These are phyloP conservation scores for Dimocarpus longan DNA, from an alignment of 345 rosid species.

Conservation along the genomic window DNA sequence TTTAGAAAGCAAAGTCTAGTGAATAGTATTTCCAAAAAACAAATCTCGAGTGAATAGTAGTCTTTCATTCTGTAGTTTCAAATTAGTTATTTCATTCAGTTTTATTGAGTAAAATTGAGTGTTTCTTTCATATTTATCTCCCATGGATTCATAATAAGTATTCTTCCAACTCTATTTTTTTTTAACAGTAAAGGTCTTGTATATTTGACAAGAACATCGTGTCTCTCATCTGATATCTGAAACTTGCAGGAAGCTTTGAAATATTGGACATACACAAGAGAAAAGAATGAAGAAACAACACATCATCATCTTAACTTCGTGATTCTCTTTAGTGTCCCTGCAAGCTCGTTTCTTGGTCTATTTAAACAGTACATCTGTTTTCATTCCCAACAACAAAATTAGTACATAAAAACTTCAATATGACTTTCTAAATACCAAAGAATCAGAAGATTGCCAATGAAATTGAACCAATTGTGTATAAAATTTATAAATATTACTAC, in stretches of 20 bases:
- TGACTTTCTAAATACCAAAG: background rate
- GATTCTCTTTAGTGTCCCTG: background rate
- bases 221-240: background rate
- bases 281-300: background rate
- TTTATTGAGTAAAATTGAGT: background rate
- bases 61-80: background rate
- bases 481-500: constrained; percentile 25
- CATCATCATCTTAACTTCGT: background rate
- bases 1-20: too few species aligned
- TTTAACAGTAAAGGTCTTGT: background rate
- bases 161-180: background rate
- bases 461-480: constrained; percentile 23
- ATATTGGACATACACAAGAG: background rate
- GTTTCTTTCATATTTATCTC: background rate
- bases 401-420: background rate
- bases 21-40: too few species aligned
- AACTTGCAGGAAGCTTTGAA: background rate
- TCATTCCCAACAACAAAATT: constrained; percentile 1
- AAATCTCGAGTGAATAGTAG: too few species aligned
- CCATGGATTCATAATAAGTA: background rate
- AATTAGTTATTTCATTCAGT: background rate
- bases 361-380: background rate
- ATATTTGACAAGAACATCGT: background rate
- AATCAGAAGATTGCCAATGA: background rate
- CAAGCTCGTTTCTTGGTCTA: background rate